Conservation (phyloP, 768 basidiomycete species). For the Fomitopsis serialis region DNA sequence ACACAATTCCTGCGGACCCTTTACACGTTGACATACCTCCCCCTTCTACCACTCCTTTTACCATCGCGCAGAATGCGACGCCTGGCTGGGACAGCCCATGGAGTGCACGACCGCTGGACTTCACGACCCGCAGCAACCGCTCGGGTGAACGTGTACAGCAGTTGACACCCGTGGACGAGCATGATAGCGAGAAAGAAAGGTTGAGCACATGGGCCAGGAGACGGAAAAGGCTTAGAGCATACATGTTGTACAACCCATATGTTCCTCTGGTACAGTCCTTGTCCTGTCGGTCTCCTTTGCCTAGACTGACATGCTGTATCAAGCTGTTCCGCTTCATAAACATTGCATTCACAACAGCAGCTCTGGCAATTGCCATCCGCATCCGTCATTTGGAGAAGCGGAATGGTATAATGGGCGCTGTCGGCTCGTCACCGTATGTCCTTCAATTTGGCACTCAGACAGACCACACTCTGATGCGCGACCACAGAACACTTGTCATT, state of each 20-base stretch:
- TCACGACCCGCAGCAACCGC: conserved; percentile 17
- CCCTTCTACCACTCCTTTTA: conserved; percentile 32
- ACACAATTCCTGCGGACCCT: neutral
- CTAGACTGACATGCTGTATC: conserved; percentile 8
- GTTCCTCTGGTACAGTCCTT: conserved; percentile 58
- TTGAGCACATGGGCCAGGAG: conserved; percentile 24
- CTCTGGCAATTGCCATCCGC: conserved; percentile 73
- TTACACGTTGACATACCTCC: conserved; percentile 30
- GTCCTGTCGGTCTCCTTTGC: neutral
- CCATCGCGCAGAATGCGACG: conserved; percentile 48
- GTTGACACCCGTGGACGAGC: neutral
- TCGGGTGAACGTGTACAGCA: conserved; percentile 5
- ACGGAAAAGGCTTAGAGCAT: conserved; percentile 51
- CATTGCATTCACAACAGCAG: conserved; percentile 73
- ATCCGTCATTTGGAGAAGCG: conserved; percentile 57
- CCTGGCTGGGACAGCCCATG: conserved; percentile 70
- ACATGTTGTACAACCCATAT: conserved; percentile 70
- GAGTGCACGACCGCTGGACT: conserved; percentile 31
- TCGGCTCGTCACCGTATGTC: conserved; percentile 79
- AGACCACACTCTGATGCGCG: neutral
- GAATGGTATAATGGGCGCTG: conserved; percentile 52
- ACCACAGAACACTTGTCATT: conserved; percentile 66
- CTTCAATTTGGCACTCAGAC: neutral
- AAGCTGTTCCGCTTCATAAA: conserved; percentile 85
- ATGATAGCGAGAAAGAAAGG: conserved; percentile 15